These are phyloP conservation scores for Hevea brasiliensis DNA, from an alignment of 345 rosid genomes.

Conservation along the genomic window DNA sequence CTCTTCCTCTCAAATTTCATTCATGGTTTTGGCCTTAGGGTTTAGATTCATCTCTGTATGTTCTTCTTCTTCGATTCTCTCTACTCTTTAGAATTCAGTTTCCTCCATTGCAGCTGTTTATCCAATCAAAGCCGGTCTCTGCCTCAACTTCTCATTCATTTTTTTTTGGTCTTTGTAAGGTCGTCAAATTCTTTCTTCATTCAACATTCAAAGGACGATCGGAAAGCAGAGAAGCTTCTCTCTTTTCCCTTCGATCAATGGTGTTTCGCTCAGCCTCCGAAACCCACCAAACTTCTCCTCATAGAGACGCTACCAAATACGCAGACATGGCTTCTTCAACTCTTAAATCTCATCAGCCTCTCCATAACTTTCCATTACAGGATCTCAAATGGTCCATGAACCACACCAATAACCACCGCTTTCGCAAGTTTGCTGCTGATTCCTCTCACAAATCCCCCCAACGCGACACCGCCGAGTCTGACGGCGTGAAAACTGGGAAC, in stretches of 20 bases:
- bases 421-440: conserved; percentile 38
- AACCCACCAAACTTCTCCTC: neutral
- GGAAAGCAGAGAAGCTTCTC: neutral
- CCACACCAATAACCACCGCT: conserved; percentile 38
- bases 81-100: neutral
- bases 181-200: neutral
- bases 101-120: neutral
- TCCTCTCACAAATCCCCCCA: conserved; percentile 22
- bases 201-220: neutral
- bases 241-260: neutral
- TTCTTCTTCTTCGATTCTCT: neutral
- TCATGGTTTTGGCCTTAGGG: neutral
- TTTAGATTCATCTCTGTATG: neutral
- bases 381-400: conserved; percentile 63
- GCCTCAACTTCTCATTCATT: neutral
- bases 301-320: neutral
- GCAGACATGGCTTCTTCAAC: conserved; percentile 40
- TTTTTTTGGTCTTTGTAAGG: no score
- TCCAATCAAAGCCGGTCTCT: neutral
- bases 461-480: conserved; percentile 24
- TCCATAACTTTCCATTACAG: conserved; percentile 64
- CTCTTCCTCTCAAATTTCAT: neutral
- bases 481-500: conserved; percentile 25
- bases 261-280: conserved; percentile 1
- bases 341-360: conserved; percentile 50